Percentiles rank a stretch among this genome's conserved stretches.
phyloP scores from a whole-genome alignment of 208 protist species.

The Acanthamoeba castellanii region DNA sequence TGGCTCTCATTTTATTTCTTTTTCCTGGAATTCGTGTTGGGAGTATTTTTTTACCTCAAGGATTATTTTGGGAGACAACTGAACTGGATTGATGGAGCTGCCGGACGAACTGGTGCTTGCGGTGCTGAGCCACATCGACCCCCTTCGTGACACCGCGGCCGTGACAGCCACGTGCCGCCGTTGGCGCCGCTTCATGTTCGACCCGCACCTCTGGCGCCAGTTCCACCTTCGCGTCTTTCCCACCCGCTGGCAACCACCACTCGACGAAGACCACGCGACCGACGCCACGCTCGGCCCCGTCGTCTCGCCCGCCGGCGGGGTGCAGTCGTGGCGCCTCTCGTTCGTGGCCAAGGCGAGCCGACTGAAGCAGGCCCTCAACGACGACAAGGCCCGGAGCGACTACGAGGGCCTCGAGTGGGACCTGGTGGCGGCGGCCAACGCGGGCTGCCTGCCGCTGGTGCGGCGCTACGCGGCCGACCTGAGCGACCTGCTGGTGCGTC shows the following conservation, averaged over 20 bases:
- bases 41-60: too few species aligned
- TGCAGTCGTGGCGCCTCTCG: not conserved
- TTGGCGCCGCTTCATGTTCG: not conserved
- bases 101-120: not conserved
- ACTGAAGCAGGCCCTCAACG: not conserved
- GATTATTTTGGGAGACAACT: too few species aligned
- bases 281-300: not conserved
- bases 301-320: not conserved
- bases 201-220: not conserved
- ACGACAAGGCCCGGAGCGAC: not conserved
- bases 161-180: not conserved
- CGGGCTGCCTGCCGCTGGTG: not conserved
- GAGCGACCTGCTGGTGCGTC: not conserved
- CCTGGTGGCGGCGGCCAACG: not conserved
- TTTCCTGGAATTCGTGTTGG: too few species aligned
- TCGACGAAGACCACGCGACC: not conserved
- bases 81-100: not conserved
- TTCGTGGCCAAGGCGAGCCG: not conserved
- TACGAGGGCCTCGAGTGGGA: not conserved
- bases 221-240: not conserved
- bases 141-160: not conserved
- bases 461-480: not conserved
- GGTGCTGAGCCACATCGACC: not conserved
- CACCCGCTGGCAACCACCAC: not conserved
- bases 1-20: too few species aligned